Base-by-base conservation (phyloP, 495 filamentous ascomycete genomes). In the Cudoniella acicularis region DNA sequence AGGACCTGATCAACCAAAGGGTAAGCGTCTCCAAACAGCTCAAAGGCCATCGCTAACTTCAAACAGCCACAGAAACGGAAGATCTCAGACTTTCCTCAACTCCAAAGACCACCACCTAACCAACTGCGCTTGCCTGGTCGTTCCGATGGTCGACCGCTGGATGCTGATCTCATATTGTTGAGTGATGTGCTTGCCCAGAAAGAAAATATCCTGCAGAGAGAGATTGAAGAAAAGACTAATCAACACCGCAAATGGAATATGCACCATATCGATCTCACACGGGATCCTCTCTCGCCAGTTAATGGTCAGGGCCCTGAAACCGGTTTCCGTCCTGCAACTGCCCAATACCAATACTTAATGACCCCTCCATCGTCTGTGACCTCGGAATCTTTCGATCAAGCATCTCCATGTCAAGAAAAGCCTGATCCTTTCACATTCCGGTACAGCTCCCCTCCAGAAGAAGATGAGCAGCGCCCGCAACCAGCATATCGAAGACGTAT, bases 1-100 rank as follows among this genome's bases (percentile, higher is more conserved):
- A 98, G 64, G 93, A 97, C 66, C 83, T 98, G 64, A 86, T 95
- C 77, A 93, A 93, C 72, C 88, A 92, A 67, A 94, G 94, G 83
- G 91, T 92, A 75, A 73, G 82, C 49, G 11, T 41, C 17, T 6
- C 10, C 36, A 45, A 55, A 51, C 42, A 52, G 61, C 16, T n/a
- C n/a, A n/a, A 36, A 30, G 53, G 13, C 30, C 53, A 49, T 36
- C 36, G 56, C 64, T 53, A 67, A 73, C 72, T 57, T 27, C 30
- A 43, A 40, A 49, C 67, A 77, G 70, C 78, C 87, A 62, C 89
- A 85, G 60, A 91, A 90, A 74, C 85, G 87, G 71, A 89, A 87
- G 67, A 18, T 46, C 6, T 63, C 79, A 49, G 82, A 91, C 59
- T 73, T 73, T 49, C 69, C 83, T 50, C 63, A 76, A 46, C 63